phyloP scores from a whole-genome alignment of 257 asterid genomes.

The Avicennia marina region DNA sequence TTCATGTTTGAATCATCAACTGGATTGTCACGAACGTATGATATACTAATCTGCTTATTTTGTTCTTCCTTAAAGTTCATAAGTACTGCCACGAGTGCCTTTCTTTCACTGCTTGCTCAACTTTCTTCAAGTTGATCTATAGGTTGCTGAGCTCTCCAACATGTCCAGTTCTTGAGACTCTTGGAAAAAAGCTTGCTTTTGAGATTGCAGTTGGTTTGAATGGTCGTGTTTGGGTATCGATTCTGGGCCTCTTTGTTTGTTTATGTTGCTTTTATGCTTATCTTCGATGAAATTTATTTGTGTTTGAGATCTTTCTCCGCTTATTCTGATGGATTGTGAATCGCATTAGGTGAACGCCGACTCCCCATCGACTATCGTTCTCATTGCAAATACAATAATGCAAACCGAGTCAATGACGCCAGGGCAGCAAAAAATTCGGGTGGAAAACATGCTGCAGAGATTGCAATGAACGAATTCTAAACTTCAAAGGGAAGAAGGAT shows the following conservation, averaged over 20 bases:
- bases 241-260: constrained; percentile 10
- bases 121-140: constrained; percentile 2
- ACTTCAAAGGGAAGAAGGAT: too few relatives aligned
- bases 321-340: not conserved
- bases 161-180: constrained; percentile 81
- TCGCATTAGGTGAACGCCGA: constrained; percentile 65
- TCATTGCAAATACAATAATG: constrained; percentile 79
- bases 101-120: too few relatives aligned
- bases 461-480: constrained; percentile 32
- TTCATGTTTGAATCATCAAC: constrained; percentile 90
- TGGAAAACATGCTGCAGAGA: constrained; percentile 69
- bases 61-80: too few relatives aligned
- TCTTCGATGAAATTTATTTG: constrained; percentile 11
- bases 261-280: not conserved
- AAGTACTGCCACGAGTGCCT: too few relatives aligned
- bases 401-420: constrained; percentile 76
- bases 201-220: constrained; percentile 92
- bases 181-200: constrained; percentile 90
- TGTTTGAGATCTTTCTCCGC: not conserved
- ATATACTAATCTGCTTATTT: not conserved
- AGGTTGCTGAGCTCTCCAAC: constrained; percentile 84
- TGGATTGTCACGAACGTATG: constrained; percentile 81
- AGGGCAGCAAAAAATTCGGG: constrained; percentile 79
- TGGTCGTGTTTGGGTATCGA: constrained; percentile 92
- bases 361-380: constrained; percentile 55